phyloP scores from a whole-genome alignment of 2,329 filamentous ascomycete genomes.

The Fusarium agapanthi region DNA sequence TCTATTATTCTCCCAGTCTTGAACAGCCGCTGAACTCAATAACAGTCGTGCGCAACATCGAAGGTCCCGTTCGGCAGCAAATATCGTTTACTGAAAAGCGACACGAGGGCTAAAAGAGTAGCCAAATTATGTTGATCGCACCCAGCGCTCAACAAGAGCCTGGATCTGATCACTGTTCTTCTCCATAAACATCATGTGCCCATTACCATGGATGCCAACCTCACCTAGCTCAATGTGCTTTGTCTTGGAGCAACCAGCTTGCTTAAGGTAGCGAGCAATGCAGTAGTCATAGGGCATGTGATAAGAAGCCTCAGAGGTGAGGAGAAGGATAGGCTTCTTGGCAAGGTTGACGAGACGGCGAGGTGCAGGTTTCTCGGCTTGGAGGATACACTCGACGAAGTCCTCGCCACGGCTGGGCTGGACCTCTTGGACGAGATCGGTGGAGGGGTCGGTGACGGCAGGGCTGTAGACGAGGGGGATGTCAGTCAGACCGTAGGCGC shows the following conservation, averaged over 20 bases:
- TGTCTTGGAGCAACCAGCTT: slow-evolving; percentile 33
- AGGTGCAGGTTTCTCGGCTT: slow-evolving; percentile 17
- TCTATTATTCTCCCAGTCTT: background rate
- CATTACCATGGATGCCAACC: slow-evolving; percentile 32
- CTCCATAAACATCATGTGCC: slow-evolving; percentile 39
- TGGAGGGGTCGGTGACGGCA: slow-evolving; percentile 34
- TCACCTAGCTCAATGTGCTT: slow-evolving; percentile 32
- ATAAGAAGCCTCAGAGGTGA: slow-evolving; percentile 32
- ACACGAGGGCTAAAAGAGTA: too few relatives aligned
- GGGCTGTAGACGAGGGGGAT: slow-evolving; percentile 58
- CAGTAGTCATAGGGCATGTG: slow-evolving; percentile 37
- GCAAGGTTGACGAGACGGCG: slow-evolving; percentile 46
- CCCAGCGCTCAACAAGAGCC: background rate
- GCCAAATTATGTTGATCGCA: background rate
- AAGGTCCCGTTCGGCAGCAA: accelerated
- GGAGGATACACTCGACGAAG: slow-evolving; percentile 25
- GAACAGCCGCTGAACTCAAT: background rate
- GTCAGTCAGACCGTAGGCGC: slow-evolving; percentile 57
- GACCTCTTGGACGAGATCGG: slow-evolving; percentile 23
- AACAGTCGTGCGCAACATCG: background rate
- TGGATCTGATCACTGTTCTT: slow-evolving; percentile 27
- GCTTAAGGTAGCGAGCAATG: slow-evolving; percentile 22
- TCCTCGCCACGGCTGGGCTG: background rate
- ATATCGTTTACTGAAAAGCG: background rate
- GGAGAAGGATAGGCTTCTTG: slow-evolving; percentile 39